Base-by-base conservation (phyloP, 768 basidiomycete genomes). In the Collybia nuda region DNA sequence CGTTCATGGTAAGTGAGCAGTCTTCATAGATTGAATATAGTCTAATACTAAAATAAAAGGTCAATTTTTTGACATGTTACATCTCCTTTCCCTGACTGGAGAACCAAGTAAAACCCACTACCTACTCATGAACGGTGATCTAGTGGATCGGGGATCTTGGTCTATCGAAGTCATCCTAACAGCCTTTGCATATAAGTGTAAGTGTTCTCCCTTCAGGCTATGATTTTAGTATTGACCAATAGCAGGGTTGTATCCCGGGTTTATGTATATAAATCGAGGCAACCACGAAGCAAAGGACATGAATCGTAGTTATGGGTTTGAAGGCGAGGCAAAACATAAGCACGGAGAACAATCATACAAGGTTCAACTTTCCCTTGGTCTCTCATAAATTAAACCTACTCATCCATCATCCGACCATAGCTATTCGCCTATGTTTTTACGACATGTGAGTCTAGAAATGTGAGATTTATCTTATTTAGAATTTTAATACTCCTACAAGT, bases 271-370 rank as follows among this genome's bases (percentile, higher is more conserved):
- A 64, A 98, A 99, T 67, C 83, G 96, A 56, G 96, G 96, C 15
- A 98, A 98, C 70, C 96, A 98, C 62, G 93, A 96, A 71, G 86
- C 93, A 52, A 90, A 91, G 66, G 94, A 98, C 40, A 98, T 99
- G 97, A 99, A 99, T 69, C 75, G 87, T 43, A 82, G 86, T 18
- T 94, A 96, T 66, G 93, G 93, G 1, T 95, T 95, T 61, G 93
- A 96, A 67, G 94, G 95, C 36, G 97, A 99, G 73, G 89, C 85
- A 24, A 96, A 96, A 63, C 89, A 96, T 62, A 98, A 99, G 66
- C 93, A 96, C 58, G 94, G 94, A 23, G 94, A 97, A 62, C 86
- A 93, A 65, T 88, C 92, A 0, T 98, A 95, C 74, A 94, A 93
- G 80, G 90, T 86, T 46, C 14, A 8, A 43, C 15, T 36, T 14